These are phyloP conservation scores for Alternaria burnsii DNA, from an alignment of 2,329 filamentous ascomycete species.

Conservation along the genomic window DNA sequence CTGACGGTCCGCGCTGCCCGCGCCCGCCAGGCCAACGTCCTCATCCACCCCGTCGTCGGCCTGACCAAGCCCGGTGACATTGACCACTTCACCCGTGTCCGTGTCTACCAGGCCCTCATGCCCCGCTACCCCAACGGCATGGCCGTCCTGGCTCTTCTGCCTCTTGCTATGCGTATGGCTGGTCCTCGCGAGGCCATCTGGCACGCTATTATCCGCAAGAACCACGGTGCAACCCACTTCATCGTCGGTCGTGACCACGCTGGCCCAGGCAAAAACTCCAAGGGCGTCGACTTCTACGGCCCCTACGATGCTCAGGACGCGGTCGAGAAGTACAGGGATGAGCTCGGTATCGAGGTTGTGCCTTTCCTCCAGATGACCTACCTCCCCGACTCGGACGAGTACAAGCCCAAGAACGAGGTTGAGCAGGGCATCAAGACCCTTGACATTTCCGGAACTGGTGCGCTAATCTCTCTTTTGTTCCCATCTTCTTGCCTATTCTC, in stretches of 20 bases:
- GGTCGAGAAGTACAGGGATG: constrained; percentile 93
- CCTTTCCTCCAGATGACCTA: constrained; percentile 99
- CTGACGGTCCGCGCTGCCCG: constrained; percentile 96
- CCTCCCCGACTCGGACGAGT: constrained; percentile 96
- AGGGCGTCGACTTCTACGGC: constrained; percentile 96
- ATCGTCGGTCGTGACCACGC: constrained; percentile 99
- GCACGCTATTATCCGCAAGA: constrained; percentile 99
- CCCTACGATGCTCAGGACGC: constrained; percentile 97
- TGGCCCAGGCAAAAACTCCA: constrained; percentile 96
- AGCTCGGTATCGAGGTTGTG: constrained; percentile 98
- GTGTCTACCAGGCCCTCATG: constrained; percentile 96
- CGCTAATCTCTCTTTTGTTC: constrained; percentile 4
- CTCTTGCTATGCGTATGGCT: constrained; percentile 98
- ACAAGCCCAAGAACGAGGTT: constrained; percentile 91
- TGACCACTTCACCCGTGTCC: constrained; percentile 98
- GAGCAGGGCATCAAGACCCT: constrained; percentile 79
- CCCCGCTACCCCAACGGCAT: constrained; percentile 98
- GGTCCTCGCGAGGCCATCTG: constrained; percentile 98
- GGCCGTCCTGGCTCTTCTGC: constrained; percentile 93
- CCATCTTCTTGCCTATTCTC: neutral
- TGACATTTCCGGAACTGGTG: constrained; percentile 61
- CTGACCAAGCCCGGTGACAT: constrained; percentile 99
- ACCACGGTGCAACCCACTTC: constrained; percentile 98
- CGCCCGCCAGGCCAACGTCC: constrained; percentile 94
- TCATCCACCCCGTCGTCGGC: constrained; percentile 98